Base-by-base conservation (phyloP, 179 eudicot species). In the Beta corolliflora region DNA sequence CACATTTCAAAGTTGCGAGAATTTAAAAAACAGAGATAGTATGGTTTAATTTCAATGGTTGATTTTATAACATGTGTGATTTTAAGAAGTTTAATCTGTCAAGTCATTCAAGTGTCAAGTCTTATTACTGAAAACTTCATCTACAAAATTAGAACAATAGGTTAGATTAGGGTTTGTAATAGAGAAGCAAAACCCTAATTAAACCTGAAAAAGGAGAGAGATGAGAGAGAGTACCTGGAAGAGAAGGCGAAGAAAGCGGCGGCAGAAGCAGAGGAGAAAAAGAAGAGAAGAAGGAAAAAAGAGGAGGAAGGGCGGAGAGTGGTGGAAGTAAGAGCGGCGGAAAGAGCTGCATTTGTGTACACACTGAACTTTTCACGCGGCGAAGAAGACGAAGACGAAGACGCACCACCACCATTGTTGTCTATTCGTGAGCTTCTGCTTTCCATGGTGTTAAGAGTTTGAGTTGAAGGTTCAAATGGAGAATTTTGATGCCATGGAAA, bases 301-400 rank as follows among this genome's bases (percentile, higher is more conserved):
- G 91, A 86, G 18, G 91, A 88, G 16, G 67, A 76, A 77, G 97
- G 97, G 46, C 97, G 97, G 85, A 88, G 89, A 75, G 93, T 93
- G 88, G 85, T 85, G 85, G 94, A 79, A 75, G 95, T 88, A 11
- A 95, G 91, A 44, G 97, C 97, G 60, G 94, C 92, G 69, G 97
- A 91, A 84, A 93, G 77, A 11, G 93, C 88, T 9, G 91, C 86
- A 82, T 93, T 95, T 86, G 87, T 93, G 74, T 95, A 95, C 68
- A 88, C 95, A 3, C 86, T 73, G 86, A 95, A 95, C 81, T 89
- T 91, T 0, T 86, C 83, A 3, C 78, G 73, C 23, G 81, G 60
- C 16, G 85, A 3, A 2, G 84, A 8, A 4, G 69, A 25, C 55
- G 71, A 4, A 12, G 83, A 14, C 12, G 74, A 61, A 12, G 18